Conservation (phyloP, 495 filamentous ascomycete genomes). For the Corynascus novoguineensis region DNA sequence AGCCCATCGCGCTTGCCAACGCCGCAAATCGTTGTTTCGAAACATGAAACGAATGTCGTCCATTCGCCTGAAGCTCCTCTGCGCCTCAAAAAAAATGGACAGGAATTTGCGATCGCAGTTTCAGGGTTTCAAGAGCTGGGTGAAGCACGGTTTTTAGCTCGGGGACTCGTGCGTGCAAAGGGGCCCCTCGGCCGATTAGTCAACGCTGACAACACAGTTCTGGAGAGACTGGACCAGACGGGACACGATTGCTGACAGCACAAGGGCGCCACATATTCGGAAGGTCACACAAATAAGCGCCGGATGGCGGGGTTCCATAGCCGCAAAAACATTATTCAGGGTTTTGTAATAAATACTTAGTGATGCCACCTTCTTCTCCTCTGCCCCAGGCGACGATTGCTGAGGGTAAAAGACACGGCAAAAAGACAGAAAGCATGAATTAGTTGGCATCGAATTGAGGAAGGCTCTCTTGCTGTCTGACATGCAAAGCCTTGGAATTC, state of each 20-base stretch:
- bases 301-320: background rate
- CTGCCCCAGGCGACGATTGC: too few species aligned
- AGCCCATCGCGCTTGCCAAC: background rate
- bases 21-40: constrained; percentile 7
- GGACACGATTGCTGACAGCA: constrained; percentile 5
- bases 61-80: background rate
- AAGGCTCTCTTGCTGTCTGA: too few species aligned
- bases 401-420: background rate
- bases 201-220: constrained; percentile 22
- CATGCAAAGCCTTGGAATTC: background rate
- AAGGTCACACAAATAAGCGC: background rate
- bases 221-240: background rate
- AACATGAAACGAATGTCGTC: background rate
- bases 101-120: background rate
- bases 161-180: background rate
- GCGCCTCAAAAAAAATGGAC: background rate
- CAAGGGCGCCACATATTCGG: background rate
- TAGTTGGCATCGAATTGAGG: too few species aligned
- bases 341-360: background rate
- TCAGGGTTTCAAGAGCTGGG: background rate
- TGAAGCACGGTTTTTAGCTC: constrained; percentile 4
- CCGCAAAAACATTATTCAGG: background rate
- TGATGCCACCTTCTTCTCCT: background rate
- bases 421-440: background rate
- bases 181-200: constrained; percentile 12